Base-by-base conservation (phyloP, 1,284 basidiomycete species). In the Puccinia brachypodii region DNA sequence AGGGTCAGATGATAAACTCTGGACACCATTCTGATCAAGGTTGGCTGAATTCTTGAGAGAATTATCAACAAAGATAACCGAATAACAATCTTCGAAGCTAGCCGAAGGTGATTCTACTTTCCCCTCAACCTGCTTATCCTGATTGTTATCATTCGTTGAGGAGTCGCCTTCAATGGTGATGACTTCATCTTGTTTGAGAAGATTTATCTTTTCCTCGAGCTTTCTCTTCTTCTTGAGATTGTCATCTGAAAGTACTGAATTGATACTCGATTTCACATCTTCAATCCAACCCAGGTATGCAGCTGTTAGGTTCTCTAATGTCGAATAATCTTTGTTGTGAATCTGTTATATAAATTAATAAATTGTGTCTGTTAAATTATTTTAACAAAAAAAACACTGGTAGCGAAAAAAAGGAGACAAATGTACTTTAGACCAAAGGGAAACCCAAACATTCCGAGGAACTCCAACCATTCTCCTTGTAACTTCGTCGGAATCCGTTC, bases 281-380 rank as follows among this genome's bases (percentile, higher is more conserved):
- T 44, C 76, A 16, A 71, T 60, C 76, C 76, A 79, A 1, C 36
- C 38, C 19, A 16, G 7, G 60, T 79, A 79, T 14, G 44, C 76
- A 19, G 14, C 31, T 16, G 64, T 11, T 25, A 50, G 33, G 19
- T n/a, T 44, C 19, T 79, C 76, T 28, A 71, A 42, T 36, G 22
- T 68, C 22, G 44, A 36, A 58, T 79, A 79, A 71, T 79, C 76
- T 31, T 71, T 40, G 38, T 79, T 79, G 31, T 79, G 76, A n/a
- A 79, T 69, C 76, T 74, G 31, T 40, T 25, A 7, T 36, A 47
- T 25, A 72, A 47, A 47, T 47, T 7, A 72, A 19, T 8, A 25
- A 31, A 25, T 72, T 44, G 13, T 47, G 1, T 72, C 4, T 28
- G 25, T 62, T 62, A 28, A 7, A 36, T 33, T n/a, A 4, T 66